phyloP scores from a whole-genome alignment of 805 yeast genomes.

The Myxozyma neotropica region DNA sequence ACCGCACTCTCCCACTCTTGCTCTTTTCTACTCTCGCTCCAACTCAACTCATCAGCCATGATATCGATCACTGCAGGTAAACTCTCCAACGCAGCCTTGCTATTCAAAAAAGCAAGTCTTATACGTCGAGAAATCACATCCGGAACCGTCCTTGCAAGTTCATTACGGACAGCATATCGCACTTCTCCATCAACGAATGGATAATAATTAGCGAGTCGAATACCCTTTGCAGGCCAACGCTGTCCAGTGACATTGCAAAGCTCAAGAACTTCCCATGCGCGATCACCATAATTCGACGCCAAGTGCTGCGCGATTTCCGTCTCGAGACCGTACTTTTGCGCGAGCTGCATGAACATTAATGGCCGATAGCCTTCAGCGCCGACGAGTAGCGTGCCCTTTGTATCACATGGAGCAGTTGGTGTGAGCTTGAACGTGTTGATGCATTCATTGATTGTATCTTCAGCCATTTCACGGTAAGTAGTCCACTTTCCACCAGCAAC shows the following conservation, averaged over 20 bases:
- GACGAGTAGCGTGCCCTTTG: conserved; percentile 57
- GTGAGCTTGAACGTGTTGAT: conserved; percentile 52
- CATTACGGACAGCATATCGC: conserved; percentile 76
- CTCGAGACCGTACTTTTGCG: conserved; percentile 75
- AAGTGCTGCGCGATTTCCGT: conserved; percentile 78
- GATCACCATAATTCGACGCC: conserved; percentile 83
- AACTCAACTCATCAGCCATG: conserved; percentile 76
- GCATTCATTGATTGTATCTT: conserved; percentile 82
- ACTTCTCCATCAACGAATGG: conserved; percentile 86
- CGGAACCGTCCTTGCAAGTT: conserved; percentile 82
- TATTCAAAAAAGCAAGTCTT: conserved; percentile 88
- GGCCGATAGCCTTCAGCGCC: conserved; percentile 84
- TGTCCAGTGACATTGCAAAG: conserved; percentile 45
- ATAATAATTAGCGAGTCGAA: conserved; percentile 59
- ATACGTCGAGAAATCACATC: conserved; percentile 94
- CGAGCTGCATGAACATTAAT: conserved; percentile 73
- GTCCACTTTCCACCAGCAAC: conserved; percentile 99
- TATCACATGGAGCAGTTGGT: conserved; percentile 45
- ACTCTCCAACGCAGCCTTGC: conserved; percentile 76
- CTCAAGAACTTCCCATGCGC: conserved; percentile 70
- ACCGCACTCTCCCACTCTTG: conserved; percentile 48
- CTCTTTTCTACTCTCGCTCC: conserved; percentile 65
- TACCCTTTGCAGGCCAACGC: conserved; percentile 43
- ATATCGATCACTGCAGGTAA: conserved; percentile 83
- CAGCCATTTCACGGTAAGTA: conserved; percentile 96